Base-by-base conservation (phyloP, 2,329 filamentous ascomycete species). In the Aspergillus floridensis region DNA sequence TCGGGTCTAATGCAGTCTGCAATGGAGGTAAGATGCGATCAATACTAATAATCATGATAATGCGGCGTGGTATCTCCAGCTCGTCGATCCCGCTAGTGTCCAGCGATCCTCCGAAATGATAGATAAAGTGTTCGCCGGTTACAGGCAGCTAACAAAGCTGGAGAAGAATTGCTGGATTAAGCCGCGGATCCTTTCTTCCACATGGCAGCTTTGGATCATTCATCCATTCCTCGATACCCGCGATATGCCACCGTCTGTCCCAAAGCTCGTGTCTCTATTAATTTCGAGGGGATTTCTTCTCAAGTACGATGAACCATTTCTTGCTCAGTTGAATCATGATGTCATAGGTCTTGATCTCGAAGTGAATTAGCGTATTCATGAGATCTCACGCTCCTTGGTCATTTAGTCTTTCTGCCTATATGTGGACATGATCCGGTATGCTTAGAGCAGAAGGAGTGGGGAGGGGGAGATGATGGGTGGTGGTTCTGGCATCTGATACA, bases 401-500 rank as follows among this genome's bases (percentile, higher is more conserved):
- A 67, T 59, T 61, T 44, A 44, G 38, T 44, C 63, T 46, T 29
- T 50, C 41, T 51, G 50, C 50, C 49, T 16, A 53, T 16, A 29
- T 53, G 44, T 49, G 51, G 54, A 51, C 57, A 59, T 61, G 61
- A 56, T 58, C 58, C 49, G 60, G 60, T 59, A 65, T 67, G 61
- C 53, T 61, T 62, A 49, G 55, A 48, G 52, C 57, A 58, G 14
- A 35, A 61, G 57, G 26, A 35, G 32, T 12, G 32, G 16, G 32
- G 32, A 3, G 32, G 10, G 11, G 32, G 32, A 10, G 12, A 16
- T 35, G 32, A 29, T 29, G 32, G 32, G 14, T 12, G 31, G 61
- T 59, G 53, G 41, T 59, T 38, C 44, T 57, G 60, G 59, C 60
- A 66, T 66, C 62, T 66, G 62, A 65, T 66, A 64, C 64, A 63